A percentile compares a stretch with the other conserved stretches of the same genome.
Evolutionary conservation across 257 asterid genomes (phyloP).

Genomic region (Solanum gandarillasii): DNA sequence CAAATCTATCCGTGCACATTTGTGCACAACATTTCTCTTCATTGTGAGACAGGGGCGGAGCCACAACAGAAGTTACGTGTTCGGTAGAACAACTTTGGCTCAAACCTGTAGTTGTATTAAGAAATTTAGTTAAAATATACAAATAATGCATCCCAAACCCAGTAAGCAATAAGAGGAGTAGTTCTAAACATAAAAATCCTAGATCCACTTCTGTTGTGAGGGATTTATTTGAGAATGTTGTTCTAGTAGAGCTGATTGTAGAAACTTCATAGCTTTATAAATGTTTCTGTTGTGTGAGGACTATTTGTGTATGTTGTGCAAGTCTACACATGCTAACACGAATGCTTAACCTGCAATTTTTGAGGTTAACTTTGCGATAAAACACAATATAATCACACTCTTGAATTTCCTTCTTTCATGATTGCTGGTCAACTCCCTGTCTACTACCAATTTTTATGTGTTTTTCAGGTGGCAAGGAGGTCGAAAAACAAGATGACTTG

Average conservation of each 20-base stretch:
- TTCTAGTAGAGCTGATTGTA: neutral
- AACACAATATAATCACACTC: neutral
- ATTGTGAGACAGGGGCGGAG: neutral
- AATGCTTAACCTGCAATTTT: neutral
- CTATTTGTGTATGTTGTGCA: neutral
- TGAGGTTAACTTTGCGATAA: neutral
- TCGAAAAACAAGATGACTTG: conserved; percentile 78
- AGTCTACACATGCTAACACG: neutral
- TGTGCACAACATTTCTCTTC: neutral
- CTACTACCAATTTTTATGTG: neutral
- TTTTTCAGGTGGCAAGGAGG: conserved; percentile 76
- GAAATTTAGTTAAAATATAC: accelerated
- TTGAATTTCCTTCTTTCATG: neutral
- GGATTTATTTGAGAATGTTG: neutral
- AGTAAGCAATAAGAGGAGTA: neutral
- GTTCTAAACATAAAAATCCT: neutral
- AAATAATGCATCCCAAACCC: neutral
- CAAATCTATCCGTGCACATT: neutral
- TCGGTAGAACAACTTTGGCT: neutral
- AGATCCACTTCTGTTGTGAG: neutral
- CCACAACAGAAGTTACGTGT: neutral
- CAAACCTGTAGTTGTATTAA: neutral
- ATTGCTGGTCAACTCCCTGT: neutral
- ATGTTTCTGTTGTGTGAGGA: neutral
- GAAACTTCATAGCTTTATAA: neutral